Conservation (phyloP, 2,329 filamentous ascomycete species). For the Ramichloridium luteum region DNA sequence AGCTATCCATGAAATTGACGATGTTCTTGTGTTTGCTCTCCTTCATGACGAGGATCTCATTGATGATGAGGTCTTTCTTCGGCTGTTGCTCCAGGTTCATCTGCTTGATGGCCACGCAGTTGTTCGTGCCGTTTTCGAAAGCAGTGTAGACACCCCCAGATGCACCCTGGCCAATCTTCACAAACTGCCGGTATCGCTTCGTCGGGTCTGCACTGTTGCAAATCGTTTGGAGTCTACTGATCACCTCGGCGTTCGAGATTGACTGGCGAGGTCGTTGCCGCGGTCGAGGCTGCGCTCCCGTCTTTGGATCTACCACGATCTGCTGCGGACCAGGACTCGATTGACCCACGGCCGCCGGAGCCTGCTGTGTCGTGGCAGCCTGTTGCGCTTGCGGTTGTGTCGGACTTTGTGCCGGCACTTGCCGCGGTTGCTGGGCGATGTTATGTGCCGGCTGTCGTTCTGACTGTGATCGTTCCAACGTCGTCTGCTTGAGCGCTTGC, state of each 20-base stretch:
- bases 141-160: constrained; percentile 93
- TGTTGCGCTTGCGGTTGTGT: constrained; percentile 27
- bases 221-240: constrained; percentile 72
- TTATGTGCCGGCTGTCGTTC: constrained; percentile 49
- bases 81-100: constrained; percentile 98
- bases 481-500: constrained; percentile 54
- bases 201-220: constrained; percentile 84
- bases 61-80: constrained; percentile 98
- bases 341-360: too few species aligned
- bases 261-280: constrained; percentile 70
- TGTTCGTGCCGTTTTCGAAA: constrained; percentile 70
- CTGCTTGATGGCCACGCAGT: constrained; percentile 94
- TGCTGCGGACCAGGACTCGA: too few species aligned
- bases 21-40: constrained; percentile 97
- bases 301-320: constrained; percentile 34
- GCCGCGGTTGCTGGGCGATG: constrained; percentile 30
- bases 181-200: constrained; percentile 72
- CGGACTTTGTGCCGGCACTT: constrained; percentile 35
- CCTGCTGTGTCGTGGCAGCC: neutral
- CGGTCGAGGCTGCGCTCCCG: constrained; percentile 51
- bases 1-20: constrained; percentile 98
- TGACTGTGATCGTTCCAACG: constrained; percentile 50
- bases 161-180: constrained; percentile 93
- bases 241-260: constrained; percentile 57
- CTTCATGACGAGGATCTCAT: constrained; percentile 98